Percentiles rank a stretch among this genome's conserved stretches.
These are phyloP conservation scores for Zymoseptoria pseudotritici DNA, from an alignment of 2,329 filamentous ascomycete species.

Conservation along the genomic window DNA sequence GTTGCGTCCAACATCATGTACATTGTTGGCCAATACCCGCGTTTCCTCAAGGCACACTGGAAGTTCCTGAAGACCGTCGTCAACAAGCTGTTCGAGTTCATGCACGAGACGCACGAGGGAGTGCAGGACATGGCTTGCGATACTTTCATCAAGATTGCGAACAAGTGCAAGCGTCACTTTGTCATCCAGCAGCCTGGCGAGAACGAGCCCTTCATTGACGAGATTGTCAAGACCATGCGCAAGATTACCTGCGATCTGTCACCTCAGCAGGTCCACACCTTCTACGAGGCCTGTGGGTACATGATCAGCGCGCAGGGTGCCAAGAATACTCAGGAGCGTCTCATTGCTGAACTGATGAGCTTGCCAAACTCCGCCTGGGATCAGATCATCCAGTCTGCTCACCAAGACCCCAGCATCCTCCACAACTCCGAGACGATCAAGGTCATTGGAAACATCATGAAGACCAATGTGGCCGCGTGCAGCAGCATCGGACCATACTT, in stretches of 20 bases:
- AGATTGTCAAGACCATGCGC: slow-evolving; percentile 90
- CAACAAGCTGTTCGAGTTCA: slow-evolving; percentile 99
- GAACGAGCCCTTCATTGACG: slow-evolving; percentile 92
- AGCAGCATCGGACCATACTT: slow-evolving; percentile 95
- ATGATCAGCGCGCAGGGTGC: slow-evolving; percentile 99
- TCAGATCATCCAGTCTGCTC: slow-evolving; percentile 82
- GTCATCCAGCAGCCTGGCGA: slow-evolving; percentile 93
- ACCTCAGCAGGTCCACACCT: slow-evolving; percentile 95
- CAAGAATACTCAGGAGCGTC: slow-evolving; percentile 83
- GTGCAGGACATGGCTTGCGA: slow-evolving; percentile 99
- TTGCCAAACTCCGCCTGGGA: slow-evolving; percentile 94
- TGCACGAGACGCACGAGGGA: slow-evolving; percentile 99
- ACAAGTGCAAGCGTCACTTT: slow-evolving; percentile 95
- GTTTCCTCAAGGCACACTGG: slow-evolving; percentile 98
- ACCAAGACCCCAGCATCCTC: slow-evolving; percentile 73
- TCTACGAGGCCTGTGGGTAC: slow-evolving; percentile 97
- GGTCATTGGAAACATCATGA: slow-evolving; percentile 99
- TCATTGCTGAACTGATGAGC: slow-evolving; percentile 87
- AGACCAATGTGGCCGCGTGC: slow-evolving; percentile 98
- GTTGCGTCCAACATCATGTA: slow-evolving; percentile 99
- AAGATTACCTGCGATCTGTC: slow-evolving; percentile 94
- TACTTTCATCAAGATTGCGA: slow-evolving; percentile 99
- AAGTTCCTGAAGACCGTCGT: slow-evolving; percentile 99
- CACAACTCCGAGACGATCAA: slow-evolving; percentile 95
- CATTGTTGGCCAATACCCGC: slow-evolving; percentile 96